Evolutionary conservation across 2,329 filamentous ascomycete genomes (phyloP), one percentile per base, ranked within the genome.

Genomic region (Trichothecium roseum): DNA sequence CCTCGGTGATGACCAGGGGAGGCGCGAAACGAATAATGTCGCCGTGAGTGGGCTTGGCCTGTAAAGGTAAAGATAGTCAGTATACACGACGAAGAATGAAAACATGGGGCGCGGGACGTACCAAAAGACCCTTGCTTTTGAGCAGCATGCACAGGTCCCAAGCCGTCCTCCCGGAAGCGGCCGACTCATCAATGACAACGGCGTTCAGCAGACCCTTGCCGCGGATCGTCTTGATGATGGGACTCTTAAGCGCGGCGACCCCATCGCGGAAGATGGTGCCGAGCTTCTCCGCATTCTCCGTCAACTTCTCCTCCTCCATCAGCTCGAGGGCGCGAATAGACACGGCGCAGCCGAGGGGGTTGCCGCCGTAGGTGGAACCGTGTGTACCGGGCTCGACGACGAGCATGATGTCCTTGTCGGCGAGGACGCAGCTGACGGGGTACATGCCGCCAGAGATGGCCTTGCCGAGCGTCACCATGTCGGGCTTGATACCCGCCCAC

Each of bases 11-110:
- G 45, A 98, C 87, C 37, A 98, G 69, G 15, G 91, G 91, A 32
- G 91, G 91, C n/a, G 91, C 91, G 42, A 98, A 81, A 39, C 91
- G 84, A 56, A 98, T 98, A 58, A 98, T 96, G 62, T 96, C 95
- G 54, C 94, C 81, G 61, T 98, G 91, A 6, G 91, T 98, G 20
- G 91, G 91, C 74, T 98, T 98, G 51, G 91, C 91, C 86, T 94
- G 56, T 53, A 27, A 30, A 20, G 10, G 20, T 14, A 8, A 30
- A 26, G 16, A n/a, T n/a, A 14, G 16, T 29, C n/a, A 28, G 8
- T 14, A 33, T 12, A 18, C 14, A 37, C 18, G 24, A 14, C 4
- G 10, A 32, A 24, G n/a, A 33, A 12, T 18, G 29, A 16, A 14
- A 16, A 12, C 12, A 31, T 31, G 15, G 15, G 9, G 14, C 5